Conservation (phyloP, 306 rosid species). For the Cucurbita moschata region DNA sequence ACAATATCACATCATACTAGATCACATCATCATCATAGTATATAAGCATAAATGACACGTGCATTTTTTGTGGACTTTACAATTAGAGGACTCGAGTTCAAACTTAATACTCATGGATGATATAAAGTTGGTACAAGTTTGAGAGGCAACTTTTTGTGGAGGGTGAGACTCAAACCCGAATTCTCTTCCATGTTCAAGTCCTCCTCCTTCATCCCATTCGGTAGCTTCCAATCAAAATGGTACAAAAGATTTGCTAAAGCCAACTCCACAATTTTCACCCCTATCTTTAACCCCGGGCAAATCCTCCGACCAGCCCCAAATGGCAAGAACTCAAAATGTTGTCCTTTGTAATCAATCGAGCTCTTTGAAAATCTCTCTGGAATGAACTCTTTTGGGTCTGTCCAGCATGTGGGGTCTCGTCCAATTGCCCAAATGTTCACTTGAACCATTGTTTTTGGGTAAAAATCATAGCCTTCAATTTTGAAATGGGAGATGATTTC, state of each 20-base stretch:
- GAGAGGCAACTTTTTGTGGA: conserved; percentile 20
- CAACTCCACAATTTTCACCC: conserved; percentile 8
- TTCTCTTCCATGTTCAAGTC: conserved; percentile 33
- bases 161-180: conserved; percentile 10
- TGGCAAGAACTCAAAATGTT: conserved; percentile 24
- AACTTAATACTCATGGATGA: neutral
- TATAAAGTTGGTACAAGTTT: conserved; percentile 12
- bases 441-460: conserved; percentile 15
- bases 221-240: conserved; percentile 23
- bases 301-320: conserved; percentile 36
- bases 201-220: conserved; percentile 1
- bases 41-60: no score
- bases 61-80: no score
- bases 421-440: conserved; percentile 30
- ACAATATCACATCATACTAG: no score
- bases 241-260: conserved; percentile 29
- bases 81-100: no score
- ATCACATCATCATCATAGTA: no score
- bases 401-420: conserved; percentile 21
- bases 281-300: conserved; percentile 28
- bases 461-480: conserved; percentile 21
- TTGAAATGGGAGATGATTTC: conserved; percentile 12
- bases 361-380: conserved; percentile 35
- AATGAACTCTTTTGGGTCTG: conserved; percentile 24
- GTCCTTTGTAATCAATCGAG: conserved; percentile 25